A percentile compares a stretch with the other conserved stretches of the same genome.
These are phyloP conservation scores for Tuber borchii DNA, from an alignment of 495 filamentous ascomycete genomes.

Conservation along the genomic window DNA sequence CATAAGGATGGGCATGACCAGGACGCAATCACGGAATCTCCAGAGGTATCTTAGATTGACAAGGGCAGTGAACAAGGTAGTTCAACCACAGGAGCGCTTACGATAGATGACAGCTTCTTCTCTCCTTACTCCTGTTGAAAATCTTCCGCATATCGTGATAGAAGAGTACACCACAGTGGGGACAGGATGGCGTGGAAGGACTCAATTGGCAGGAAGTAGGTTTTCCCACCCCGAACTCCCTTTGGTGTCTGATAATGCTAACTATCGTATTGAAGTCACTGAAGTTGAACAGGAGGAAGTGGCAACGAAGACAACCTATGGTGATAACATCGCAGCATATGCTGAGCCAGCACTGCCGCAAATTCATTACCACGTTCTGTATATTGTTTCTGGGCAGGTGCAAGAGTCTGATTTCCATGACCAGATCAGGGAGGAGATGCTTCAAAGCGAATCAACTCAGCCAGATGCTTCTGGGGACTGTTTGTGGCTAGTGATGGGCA, in stretches of 20 bases:
- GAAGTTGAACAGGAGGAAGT: conserved; percentile 27
- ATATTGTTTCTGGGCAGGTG: neutral
- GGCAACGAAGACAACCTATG: neutral
- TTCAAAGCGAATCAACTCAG: neutral
- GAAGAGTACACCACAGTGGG: conserved; percentile 23
- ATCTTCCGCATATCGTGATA: neutral
- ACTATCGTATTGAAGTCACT: conserved; percentile 18
- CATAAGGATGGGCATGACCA: neutral
- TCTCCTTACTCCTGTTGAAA: neutral
- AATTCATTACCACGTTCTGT: neutral
- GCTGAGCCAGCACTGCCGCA: neutral
- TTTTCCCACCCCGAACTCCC: neutral
- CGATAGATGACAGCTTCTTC: neutral
- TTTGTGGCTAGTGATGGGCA: too few relatives aligned
- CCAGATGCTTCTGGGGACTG: neutral
- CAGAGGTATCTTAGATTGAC: neutral
- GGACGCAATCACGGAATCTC: neutral
- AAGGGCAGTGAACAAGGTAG: neutral
- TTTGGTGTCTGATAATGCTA: neutral
- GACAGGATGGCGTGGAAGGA: conserved; percentile 29
- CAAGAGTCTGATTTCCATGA: neutral
- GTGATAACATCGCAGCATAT: neutral
- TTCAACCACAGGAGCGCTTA: neutral
- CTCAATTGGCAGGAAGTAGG: conserved; percentile 35
- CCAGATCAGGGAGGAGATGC: neutral